phyloP scores from a whole-genome alignment of 2,329 filamentous ascomycete species.

The Talaromyces sp. region DNA sequence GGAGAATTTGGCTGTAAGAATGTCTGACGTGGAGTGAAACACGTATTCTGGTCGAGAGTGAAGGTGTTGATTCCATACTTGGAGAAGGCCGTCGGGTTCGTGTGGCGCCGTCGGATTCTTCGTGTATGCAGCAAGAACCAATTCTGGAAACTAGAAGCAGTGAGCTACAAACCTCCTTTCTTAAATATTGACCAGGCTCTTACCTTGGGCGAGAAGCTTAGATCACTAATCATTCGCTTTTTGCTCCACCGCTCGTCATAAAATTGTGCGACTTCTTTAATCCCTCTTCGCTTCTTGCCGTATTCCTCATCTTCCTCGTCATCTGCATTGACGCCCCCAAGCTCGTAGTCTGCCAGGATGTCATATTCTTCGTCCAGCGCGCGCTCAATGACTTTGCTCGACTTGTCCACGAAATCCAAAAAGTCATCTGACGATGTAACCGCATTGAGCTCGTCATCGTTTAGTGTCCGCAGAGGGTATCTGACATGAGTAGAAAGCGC shows the following conservation, averaged over 20 bases:
- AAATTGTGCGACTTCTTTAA: slow-evolving; percentile 84
- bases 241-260: slow-evolving; percentile 95
- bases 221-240: slow-evolving; percentile 92
- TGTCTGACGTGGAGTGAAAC: slow-evolving; percentile 93
- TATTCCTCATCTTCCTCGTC: slow-evolving; percentile 72
- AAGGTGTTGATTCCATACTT: slow-evolving; percentile 95
- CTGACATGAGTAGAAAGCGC: slow-evolving; percentile 43
- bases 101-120: slow-evolving; percentile 94
- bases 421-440: slow-evolving; percentile 92
- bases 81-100: slow-evolving; percentile 86
- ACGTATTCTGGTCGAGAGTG: slow-evolving; percentile 93
- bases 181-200: background rate
- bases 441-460: slow-evolving; percentile 77
- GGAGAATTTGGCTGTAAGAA: slow-evolving; percentile 94
- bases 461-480: slow-evolving; percentile 75
- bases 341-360: slow-evolving; percentile 87
- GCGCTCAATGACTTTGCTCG: slow-evolving; percentile 93
- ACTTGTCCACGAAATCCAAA: slow-evolving; percentile 88
- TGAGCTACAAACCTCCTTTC: background rate
- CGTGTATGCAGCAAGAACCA: slow-evolving; percentile 90
- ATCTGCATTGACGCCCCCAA: slow-evolving; percentile 64
- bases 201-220: slow-evolving; percentile 89
- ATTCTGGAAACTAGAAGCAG: slow-evolving; percentile 65
- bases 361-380: slow-evolving; percentile 95
- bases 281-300: slow-evolving; percentile 38